phyloP scores from a whole-genome alignment of 805 yeast species.

The Candida hungchunana region DNA sequence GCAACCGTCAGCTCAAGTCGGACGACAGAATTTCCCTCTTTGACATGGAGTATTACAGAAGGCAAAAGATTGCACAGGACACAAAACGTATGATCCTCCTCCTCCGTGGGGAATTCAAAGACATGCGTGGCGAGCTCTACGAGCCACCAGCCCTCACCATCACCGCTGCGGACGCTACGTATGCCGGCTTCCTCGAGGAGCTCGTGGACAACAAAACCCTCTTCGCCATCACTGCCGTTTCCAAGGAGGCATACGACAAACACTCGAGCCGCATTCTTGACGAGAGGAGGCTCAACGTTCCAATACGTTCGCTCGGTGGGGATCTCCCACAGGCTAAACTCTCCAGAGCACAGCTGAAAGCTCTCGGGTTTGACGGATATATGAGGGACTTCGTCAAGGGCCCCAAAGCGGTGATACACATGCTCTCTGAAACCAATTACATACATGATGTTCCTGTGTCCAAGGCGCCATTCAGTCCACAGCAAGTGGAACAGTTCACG shows the following conservation, averaged over 20 bases:
- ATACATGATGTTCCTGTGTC: conserved; percentile 62
- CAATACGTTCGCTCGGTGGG: conserved; percentile 47
- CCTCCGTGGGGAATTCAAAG: conserved; percentile 34
- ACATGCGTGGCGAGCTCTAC: conserved; percentile 41
- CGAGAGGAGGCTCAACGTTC: conserved; percentile 36
- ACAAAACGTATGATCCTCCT: conserved; percentile 35
- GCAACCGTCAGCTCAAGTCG: conserved; percentile 34
- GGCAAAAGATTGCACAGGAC: conserved; percentile 17
- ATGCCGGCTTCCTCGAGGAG: conserved; percentile 54
- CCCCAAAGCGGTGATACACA: conserved; percentile 63
- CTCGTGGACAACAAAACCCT: conserved; percentile 50
- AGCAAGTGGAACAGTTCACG: conserved; percentile 35
- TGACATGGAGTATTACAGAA: conserved; percentile 24
- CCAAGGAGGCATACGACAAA: conserved; percentile 43
- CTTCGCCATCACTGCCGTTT: conserved; percentile 59
- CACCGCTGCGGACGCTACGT: conserved; percentile 42
- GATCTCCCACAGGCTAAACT: conserved; percentile 21
- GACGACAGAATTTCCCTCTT: conserved; percentile 51
- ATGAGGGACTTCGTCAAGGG: conserved; percentile 69
- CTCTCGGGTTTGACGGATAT: conserved; percentile 76
- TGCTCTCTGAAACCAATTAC: conserved; percentile 56
- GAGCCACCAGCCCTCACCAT: conserved; percentile 77
- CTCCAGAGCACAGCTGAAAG: conserved; percentile 33
- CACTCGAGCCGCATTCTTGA: conserved; percentile 42
- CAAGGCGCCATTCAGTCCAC: conserved; percentile 37